Conservation (phyloP, 305 asterid genomes). For the Euphrasia arctica region DNA sequence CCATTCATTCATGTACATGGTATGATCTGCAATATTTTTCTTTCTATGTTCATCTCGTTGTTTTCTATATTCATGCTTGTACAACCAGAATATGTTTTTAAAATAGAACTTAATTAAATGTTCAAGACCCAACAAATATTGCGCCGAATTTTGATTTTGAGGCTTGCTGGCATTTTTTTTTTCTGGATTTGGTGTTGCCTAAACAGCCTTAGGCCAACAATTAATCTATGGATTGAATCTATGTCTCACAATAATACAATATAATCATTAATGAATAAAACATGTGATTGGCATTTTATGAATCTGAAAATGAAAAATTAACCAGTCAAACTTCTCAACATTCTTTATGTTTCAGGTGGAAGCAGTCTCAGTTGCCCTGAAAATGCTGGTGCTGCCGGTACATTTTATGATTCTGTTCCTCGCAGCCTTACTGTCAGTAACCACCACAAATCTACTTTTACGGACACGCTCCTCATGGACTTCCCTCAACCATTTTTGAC, state of each 20-base stretch:
- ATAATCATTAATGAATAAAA: slow-evolving; percentile 1
- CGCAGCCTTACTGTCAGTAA: slow-evolving; percentile 94
- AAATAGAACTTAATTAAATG: slow-evolving; percentile 6
- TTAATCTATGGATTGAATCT: slow-evolving; percentile 8
- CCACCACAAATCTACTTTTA: slow-evolving; percentile 65
- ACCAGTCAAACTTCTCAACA: slow-evolving; percentile 25
- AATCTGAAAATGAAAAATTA: slow-evolving; percentile 21
- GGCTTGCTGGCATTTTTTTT: slow-evolving; percentile 6
- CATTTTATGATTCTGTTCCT: slow-evolving; percentile 92
- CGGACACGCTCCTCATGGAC: slow-evolving; percentile 93
- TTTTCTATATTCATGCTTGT: slow-evolving; percentile 6
- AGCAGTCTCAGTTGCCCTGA: slow-evolving; percentile 87
- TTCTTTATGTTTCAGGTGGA: slow-evolving; percentile 67
- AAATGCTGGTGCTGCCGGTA: slow-evolving; percentile 99
- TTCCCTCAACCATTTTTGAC: slow-evolving; percentile 93
- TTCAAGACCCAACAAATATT: slow-evolving; percentile 4
- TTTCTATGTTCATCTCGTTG: slow-evolving; percentile 1
- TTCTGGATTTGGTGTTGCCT: slow-evolving; percentile 12
- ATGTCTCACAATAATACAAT: slow-evolving; percentile 9
- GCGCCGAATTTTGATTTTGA: background rate
- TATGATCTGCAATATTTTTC: slow-evolving; percentile 32
- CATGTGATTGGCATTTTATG: slow-evolving; percentile 16
- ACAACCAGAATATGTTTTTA: slow-evolving; percentile 13
- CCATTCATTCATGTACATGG: slow-evolving; percentile 78
- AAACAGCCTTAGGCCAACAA: background rate